Percentiles rank a stretch among this genome's conserved stretches.
Conservation (phyloP, 257 asterid genomes). For the Capsicum pubescens region DNA sequence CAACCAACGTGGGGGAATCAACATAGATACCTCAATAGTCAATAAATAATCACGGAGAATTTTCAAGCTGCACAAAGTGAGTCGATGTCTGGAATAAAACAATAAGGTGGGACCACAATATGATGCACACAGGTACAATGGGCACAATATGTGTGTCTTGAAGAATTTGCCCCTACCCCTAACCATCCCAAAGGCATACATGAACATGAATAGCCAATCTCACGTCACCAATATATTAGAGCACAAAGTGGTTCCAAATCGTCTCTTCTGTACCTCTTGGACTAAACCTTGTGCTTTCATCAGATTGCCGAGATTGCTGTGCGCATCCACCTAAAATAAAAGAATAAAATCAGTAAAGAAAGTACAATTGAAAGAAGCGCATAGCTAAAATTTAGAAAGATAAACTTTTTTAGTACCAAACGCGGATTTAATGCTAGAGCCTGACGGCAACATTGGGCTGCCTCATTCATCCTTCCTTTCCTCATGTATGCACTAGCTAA, state of each 20-base stretch:
- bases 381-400: constrained; percentile 22
- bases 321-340: constrained; percentile 94
- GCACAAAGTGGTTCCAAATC: constrained; percentile 12
- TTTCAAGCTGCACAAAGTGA: constrained; percentile 20
- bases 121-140: constrained; percentile 8
- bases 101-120: constrained; percentile 9
- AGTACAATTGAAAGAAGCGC: constrained; percentile 18
- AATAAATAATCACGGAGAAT: background rate
- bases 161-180: background rate
- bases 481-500: constrained; percentile 98
- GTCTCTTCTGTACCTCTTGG: constrained; percentile 67
- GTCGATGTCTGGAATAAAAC: background rate
- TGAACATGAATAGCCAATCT: background rate
- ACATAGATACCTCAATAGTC: constrained; percentile 13
- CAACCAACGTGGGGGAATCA: background rate
- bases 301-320: constrained; percentile 96
- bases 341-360: constrained; percentile 30
- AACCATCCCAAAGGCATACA: background rate
- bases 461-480: constrained; percentile 90
- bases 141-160: background rate
- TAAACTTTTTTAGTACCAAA: constrained; percentile 54
- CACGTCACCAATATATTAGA: background rate
- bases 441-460: constrained; percentile 99
- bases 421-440: constrained; percentile 92
- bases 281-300: constrained; percentile 98